phyloP scores from a whole-genome alignment of 768 basidiomycete genomes.

The Leccinum uliginosum region DNA sequence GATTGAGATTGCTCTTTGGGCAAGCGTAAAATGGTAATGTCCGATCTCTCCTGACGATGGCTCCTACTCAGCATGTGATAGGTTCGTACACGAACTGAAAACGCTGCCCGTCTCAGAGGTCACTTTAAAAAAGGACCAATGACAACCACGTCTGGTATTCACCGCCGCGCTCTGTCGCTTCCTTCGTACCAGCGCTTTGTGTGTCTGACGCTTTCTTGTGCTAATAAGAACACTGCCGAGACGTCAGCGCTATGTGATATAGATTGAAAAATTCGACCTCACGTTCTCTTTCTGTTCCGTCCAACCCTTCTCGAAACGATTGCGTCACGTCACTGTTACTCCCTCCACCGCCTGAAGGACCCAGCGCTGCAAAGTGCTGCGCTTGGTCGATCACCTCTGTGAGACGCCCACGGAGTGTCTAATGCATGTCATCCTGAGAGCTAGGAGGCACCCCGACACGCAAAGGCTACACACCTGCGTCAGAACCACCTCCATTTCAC shows the following conservation, averaged over 20 bases:
- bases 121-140: conserved; percentile 25
- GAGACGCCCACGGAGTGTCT: conserved; percentile 77
- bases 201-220: conserved; percentile 74
- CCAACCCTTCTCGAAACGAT: conserved; percentile 85
- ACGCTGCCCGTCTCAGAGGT: conserved; percentile 25
- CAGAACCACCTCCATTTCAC: conserved; percentile 67
- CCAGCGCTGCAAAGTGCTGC: conserved; percentile 78
- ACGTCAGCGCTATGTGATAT: conserved; percentile 5
- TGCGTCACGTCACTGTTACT: conserved; percentile 58
- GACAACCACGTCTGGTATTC: conserved; percentile 16
- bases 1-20: conserved; percentile 71
- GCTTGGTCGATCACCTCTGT: conserved; percentile 83
- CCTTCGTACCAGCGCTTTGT: conserved; percentile 86
- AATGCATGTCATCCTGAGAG: conserved; percentile 6
- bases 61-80: conserved; percentile 28
- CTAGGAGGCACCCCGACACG: conserved; percentile 5
- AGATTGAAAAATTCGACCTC: conserved; percentile 30
- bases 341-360: conserved; percentile 50
- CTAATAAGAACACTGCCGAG: conserved; percentile 71
- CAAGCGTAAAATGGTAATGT: conserved; percentile 73
- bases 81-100: conserved; percentile 65
- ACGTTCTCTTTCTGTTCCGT: conserved; percentile 91
- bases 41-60: background rate
- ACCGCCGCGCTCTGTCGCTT: conserved; percentile 51
- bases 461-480: conserved; percentile 45